Evolutionary conservation across 208 protist species (phyloP), one percentile per base, ranked within the genome.

Genomic region (Leishmania guyanensis): DNA sequence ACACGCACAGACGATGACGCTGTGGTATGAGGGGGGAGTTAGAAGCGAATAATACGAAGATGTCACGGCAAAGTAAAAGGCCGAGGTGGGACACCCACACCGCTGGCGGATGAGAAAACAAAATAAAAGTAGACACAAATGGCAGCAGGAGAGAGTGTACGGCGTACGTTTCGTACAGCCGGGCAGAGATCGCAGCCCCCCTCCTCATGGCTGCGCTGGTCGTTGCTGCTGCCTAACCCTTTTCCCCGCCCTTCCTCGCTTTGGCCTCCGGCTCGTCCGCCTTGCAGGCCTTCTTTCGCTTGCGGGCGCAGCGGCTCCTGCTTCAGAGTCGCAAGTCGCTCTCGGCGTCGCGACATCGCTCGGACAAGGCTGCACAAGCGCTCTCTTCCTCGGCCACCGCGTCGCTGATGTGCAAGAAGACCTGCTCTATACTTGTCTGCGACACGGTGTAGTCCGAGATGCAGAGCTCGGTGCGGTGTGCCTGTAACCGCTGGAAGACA

Each of bases 401-500:
- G 29, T 75, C 72, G 54, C 85, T 84, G 65, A 93, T 73, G 58
- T 81, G 88, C 53, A 94, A 74, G 71, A 94, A 91, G 26, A 93
- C 84, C 56, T 90, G 89, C 78, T 94, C 91, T 26, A 94, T 84
- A 14, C 85, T 88, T 0, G 84, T 90, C 51, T 93, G 91, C 9
- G 80, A 84, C 33, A 94, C 84, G 53, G 76, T 88, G 81, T 94
- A 94, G 77, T 94, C 88, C 4, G 84, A 87, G 56, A 94, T 90
- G 81, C 82, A 75, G 29, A 92, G 81, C 17, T 17, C 46, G 1
- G 53, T 70, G 72, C 86, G 79, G 75, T 90, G 53, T 50, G 66
- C 39, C 84, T 94, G 69, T 16, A 94, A 54, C 26, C 73, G 39
- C 26, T 77, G 29, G 66, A 93, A 94, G 29, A 90, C 71, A 20